phyloP scores from a whole-genome alignment of 2,329 filamentous ascomycete genomes.

The Emergomyces orientalis region DNA sequence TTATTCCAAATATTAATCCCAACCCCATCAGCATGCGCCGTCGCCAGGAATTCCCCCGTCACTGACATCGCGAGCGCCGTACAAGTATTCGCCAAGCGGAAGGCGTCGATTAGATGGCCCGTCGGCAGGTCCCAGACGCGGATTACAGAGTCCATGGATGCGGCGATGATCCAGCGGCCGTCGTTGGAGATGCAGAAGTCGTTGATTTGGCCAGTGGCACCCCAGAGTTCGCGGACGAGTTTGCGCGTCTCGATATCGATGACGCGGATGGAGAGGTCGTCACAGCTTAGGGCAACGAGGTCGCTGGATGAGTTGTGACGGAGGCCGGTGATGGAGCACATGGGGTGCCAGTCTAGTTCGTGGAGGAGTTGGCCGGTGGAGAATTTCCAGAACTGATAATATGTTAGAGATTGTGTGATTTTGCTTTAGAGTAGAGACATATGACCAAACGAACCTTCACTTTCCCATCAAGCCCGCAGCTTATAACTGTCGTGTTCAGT shows the following conservation, averaged over 20 bases:
- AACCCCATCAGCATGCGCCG: constrained; percentile 68
- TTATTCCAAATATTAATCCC: constrained; percentile 97
- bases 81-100: constrained; percentile 68
- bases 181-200: constrained; percentile 87
- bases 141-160: constrained; percentile 68
- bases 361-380: constrained; percentile 67
- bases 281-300: constrained; percentile 77
- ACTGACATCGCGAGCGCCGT: constrained; percentile 78
- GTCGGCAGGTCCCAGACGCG: constrained; percentile 94
- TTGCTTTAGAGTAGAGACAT: background rate
- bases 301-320: constrained; percentile 77
- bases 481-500: constrained; percentile 78
- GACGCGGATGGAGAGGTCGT: constrained; percentile 77
- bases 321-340: constrained; percentile 64
- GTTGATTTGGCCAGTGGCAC: constrained; percentile 61
- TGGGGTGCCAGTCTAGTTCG: constrained; percentile 74
- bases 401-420: background rate
- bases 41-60: constrained; percentile 90
- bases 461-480: constrained; percentile 80
- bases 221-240: constrained; percentile 88
- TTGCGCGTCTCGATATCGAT: constrained; percentile 85
- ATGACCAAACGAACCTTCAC: constrained; percentile 51
- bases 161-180: constrained; percentile 85
- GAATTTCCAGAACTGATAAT: constrained; percentile 82
- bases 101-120: constrained; percentile 87